Base-by-base conservation (phyloP, 192 early-diverging fungal species). In the Coemansia reversa region DNA sequence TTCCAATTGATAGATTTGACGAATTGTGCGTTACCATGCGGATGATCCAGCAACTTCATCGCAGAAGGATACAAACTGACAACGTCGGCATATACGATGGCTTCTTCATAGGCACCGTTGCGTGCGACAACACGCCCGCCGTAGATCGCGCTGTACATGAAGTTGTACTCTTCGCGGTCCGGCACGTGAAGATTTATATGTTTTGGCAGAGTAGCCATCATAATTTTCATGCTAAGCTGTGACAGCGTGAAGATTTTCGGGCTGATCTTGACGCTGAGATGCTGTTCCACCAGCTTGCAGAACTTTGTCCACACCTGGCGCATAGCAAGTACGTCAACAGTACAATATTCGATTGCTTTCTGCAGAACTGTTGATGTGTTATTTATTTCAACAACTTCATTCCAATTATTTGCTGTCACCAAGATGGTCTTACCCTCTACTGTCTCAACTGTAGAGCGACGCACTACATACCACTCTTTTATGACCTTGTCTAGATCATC, bases 381-480 rank as follows among this genome's bases (percentile, higher is more conserved):
- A 9, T 51, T 12, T 51, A 3, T 51, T 9, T 51, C 50, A 23
- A 51, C 24, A 12, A 51, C 11, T 51, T 51, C 12, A 51, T 51
- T 51, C 50, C 50, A 51, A 51, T 51, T 51, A 9, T 51, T 51
- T 51, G 50, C 50, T 6, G 50, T 51, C 4, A 51, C 50, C 11
- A 51, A 51, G 11, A 51, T 51, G 4, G 50, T 51, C 11, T 51
- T 51, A 22, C 11, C 50, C 3, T 51, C 50, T 51, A 51, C 11
- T 51, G 50, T 6, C 24, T 51, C 50, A 6, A 23, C 3, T 51
- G 50, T 51, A 6, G 50, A 51, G 11, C 50, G 50, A 9, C 50
- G 50, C 11, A 51, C 50, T 51, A 51, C 11, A 9, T 51, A 51
- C 50, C 50, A 51, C 50, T 51, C 50, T 6, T 12, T 4, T 22